These are phyloP conservation scores for Begonia masoniana DNA, from an alignment of 306 rosid genomes.

Conservation along the genomic window DNA sequence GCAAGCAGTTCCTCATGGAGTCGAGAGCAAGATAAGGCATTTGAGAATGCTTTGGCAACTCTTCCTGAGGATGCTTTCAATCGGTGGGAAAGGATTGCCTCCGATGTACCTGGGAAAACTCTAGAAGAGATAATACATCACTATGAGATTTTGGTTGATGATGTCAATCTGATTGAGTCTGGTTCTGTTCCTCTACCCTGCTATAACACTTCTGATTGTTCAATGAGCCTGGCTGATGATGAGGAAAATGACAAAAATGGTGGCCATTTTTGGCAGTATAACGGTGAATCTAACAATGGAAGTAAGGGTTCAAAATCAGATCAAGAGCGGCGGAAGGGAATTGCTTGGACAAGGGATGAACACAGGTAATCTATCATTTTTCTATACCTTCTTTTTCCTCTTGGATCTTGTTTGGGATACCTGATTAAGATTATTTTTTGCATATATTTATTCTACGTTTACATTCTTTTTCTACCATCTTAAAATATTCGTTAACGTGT, in stretches of 20 bases:
- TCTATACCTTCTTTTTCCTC: conserved; percentile 1
- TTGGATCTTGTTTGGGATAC: no score
- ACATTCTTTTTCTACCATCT: no score
- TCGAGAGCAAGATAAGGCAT: conserved; percentile 81
- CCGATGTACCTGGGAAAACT: conserved; percentile 72
- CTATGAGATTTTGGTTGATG: conserved; percentile 72
- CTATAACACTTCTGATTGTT: conserved; percentile 72
- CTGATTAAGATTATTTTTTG: no score
- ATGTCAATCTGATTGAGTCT: conserved; percentile 66
- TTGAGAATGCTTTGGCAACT: conserved; percentile 78
- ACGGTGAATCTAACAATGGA: conserved; percentile 72
- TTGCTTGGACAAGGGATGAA: conserved; percentile 98
- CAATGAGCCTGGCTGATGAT: conserved; percentile 55
- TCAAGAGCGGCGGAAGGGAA: conserved; percentile 94
- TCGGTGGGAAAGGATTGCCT: conserved; percentile 87
- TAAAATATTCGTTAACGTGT: no score
- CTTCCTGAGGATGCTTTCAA: conserved; percentile 54
- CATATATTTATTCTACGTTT: no score
- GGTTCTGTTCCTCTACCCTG: conserved; percentile 77
- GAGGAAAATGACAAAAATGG: conserved; percentile 73
- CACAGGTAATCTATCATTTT: conserved; percentile 55
- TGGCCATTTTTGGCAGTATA: conserved; percentile 27
- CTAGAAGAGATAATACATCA: conserved; percentile 66
- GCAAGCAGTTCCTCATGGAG: conserved; percentile 71
- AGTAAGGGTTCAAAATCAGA: conserved; percentile 76